Conservation (phyloP, 495 filamentous ascomycete species). For the Trichoderma asperelloides region DNA sequence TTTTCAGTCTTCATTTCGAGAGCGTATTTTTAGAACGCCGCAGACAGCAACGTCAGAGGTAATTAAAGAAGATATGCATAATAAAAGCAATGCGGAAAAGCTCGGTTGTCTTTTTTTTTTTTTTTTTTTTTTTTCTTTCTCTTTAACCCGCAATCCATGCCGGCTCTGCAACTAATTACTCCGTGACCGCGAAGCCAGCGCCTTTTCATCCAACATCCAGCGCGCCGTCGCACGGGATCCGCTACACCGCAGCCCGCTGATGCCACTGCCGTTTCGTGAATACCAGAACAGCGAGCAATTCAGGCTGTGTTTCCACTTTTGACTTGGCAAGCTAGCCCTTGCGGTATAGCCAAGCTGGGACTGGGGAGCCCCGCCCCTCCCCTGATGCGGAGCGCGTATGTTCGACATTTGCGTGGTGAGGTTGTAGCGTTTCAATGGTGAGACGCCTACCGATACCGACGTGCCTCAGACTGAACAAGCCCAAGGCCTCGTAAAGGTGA, state of each 20-base stretch:
- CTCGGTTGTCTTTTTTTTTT: too few relatives aligned
- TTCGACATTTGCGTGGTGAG: slow-evolving; percentile 4
- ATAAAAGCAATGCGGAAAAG: too few relatives aligned
- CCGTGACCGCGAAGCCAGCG: too few relatives aligned
- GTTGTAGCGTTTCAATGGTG: slow-evolving; percentile 6
- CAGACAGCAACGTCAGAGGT: too few relatives aligned
- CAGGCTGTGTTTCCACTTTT: neutral
- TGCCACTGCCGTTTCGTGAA: neutral
- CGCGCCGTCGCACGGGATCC: neutral
- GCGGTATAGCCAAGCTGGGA: neutral
- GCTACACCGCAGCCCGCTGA: neutral
- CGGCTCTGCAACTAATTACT: too few relatives aligned
- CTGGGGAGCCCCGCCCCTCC: neutral
- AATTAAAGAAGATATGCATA: too few relatives aligned
- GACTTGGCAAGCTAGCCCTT: neutral
- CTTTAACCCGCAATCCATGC: too few relatives aligned
- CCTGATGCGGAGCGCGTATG: slow-evolving; percentile 2
- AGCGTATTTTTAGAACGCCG: too few relatives aligned
- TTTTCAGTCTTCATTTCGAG: too few relatives aligned
- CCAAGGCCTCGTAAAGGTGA: neutral
- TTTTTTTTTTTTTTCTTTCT: too few relatives aligned
- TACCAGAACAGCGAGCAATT: too few relatives aligned
- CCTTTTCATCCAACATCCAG: too few relatives aligned
- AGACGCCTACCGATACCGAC: slow-evolving; percentile 2
- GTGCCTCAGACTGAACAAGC: neutral